Conservation (phyloP, 2,329 filamentous ascomycete genomes). For the Ceratocystis papillata region DNA sequence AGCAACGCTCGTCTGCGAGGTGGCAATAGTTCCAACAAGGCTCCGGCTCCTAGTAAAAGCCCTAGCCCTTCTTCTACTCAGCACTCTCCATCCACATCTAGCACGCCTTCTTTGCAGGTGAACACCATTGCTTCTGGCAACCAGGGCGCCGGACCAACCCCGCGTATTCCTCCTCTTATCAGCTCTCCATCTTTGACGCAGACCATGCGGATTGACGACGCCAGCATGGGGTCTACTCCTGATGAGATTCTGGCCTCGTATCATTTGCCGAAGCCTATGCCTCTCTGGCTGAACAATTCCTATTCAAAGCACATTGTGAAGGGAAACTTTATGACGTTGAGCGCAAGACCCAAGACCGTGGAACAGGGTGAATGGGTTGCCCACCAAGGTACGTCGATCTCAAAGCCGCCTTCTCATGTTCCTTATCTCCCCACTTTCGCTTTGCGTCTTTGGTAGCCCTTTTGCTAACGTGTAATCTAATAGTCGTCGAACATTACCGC, state of each 20-base stretch:
- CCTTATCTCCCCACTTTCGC: neutral
- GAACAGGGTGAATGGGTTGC: constrained; percentile 94
- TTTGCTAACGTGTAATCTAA: constrained; percentile 19
- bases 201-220: constrained; percentile 58
- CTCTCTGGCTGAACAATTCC: constrained; percentile 63
- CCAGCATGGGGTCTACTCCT: constrained; percentile 38
- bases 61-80: constrained; percentile 40
- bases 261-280: constrained; percentile 55
- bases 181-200: constrained; percentile 54
- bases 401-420: neutral
- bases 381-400: constrained; percentile 61
- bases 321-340: constrained; percentile 94
- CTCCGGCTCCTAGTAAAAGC: constrained; percentile 43
- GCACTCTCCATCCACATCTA: constrained; percentile 32
- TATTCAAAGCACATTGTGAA: constrained; percentile 84
- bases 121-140: constrained; percentile 17
- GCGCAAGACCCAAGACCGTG: constrained; percentile 82
- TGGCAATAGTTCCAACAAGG: constrained; percentile 31
- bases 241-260: constrained; percentile 50
- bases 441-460: neutral
- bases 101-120: constrained; percentile 18
- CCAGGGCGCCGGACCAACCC: constrained; percentile 27
- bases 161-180: constrained; percentile 47
- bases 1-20: constrained; percentile 25
- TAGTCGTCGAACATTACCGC: constrained; percentile 87